Base-by-base conservation (phyloP, 1,284 basidiomycete species). In the Leccinum angustisporum region DNA sequence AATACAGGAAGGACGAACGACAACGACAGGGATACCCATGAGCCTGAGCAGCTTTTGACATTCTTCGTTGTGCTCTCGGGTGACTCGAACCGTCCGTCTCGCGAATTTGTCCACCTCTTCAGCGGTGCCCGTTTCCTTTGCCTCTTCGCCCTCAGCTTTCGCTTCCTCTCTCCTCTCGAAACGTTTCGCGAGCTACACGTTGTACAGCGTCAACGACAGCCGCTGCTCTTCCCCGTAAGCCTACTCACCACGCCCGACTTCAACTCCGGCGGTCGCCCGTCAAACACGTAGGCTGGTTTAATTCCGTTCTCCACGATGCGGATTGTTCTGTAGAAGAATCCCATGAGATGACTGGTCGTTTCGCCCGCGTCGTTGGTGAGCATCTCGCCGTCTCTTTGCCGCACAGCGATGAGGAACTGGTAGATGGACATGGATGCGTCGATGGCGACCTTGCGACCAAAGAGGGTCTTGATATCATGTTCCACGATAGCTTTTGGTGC, bases 241-340 rank as follows among this genome's bases (percentile, higher is more conserved):
- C 59, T 5, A 88, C 93, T 71, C 70, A 97, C 95, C 68, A 99
- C 95, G 59, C 94, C 94, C 61, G 94, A 89, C 78, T 99, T 99
- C 76, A 99, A 80, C 65, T 98, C 95, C 55, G 97, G 97, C 1
- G 97, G 97, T 75, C 97, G 97, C 9, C 97, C 97, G 77, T 99
- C 97, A 70, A 99, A 99, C 25, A 99, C 94, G 76, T 98, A 99
- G 55, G 91, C 92, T 1, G 97, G 97, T 74, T 99, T 99, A 74
- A 99, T 95, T 5, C 97, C 97, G 68, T 97, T 95, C 77, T 99
- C 97, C n/a, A 97, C 94, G 79, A 99, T 99, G 25, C 97, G 86
- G 63, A 98, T 93, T 0, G 95, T 97, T 34, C 97, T 87, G 73
- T 98, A 98, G 79, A 99, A 99, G 78, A 98, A 93, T 0, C 97